Evolutionary conservation across 2,329 filamentous ascomycete genomes (phyloP), one percentile per base, ranked within the genome.

Genomic region (Orbilia quercus): DNA sequence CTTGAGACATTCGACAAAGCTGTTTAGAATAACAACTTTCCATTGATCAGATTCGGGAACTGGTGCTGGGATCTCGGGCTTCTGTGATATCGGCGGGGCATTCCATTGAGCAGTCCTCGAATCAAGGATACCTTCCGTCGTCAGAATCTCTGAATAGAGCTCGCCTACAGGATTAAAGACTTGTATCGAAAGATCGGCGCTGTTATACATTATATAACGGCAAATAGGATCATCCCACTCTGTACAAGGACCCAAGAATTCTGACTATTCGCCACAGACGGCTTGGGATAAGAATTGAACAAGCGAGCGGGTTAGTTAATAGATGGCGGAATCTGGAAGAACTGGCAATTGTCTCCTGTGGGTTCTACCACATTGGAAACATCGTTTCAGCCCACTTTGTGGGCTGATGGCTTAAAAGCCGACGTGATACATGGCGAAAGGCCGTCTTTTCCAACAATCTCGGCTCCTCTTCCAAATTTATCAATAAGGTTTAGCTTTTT

Each of bases 181-280:
- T 28, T 50, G 47, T 1, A 50, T 50, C 14, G 22, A 50, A 28
- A 50, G 47, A 28, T 50, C 47, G 7, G 28, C 47, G 12, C 18
- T 50, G 22, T 50, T 50, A 16, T 50, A 50, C 14, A 28, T 25
- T 50, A 50, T 50, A 7, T 50, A 50, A 14, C 47, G 20, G 22
- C 22, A 50, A 28, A 50, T 25, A 22, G 47, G 22, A 22, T 50
- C 22, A 50, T 50, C 22, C 47, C 22, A 50, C 47, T 50, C 22
- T 6, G 47, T 50, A 50, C 20, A 28, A 25, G 47, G 47, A 22
- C 23, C 22, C 47, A 28, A 7, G 47, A 11, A 25, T 2, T 28
- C 22, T 28, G 20, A 50, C 47, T 16, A 22, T 18, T 50, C 16
- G 7, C 22, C 47, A 22, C 47, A 23, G 47, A 28, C 47, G 18